Evolutionary conservation across 805 yeast genomes (phyloP), one percentile per base, ranked within the genome.

Genomic region (Saturnispora hagleri): DNA sequence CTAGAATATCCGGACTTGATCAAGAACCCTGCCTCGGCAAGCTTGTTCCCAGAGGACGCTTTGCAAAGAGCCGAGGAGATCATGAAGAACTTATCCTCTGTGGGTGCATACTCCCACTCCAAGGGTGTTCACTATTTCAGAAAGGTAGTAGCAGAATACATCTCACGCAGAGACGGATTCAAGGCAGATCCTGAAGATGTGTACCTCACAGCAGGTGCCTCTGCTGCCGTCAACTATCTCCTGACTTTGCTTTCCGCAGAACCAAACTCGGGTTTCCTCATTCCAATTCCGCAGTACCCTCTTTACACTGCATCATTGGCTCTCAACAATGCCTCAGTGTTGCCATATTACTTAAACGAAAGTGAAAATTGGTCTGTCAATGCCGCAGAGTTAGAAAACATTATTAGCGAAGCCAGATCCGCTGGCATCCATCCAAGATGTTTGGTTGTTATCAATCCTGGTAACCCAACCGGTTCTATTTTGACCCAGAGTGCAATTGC

Each of bases 271-370:
- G 95, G 95, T 77, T 86, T 73, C 63, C 70, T 95, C 69, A 89
- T 93, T 58, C 99, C 99, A 33, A 91, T 93, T 59, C 99, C 99
- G 13, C 99, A 93, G 71, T 93, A 93, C 66, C 99, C 99, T 3
- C 76, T 93, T 54, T 93, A 93, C 71, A 89, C 97, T 4, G 99
- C 99, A n/a, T 76, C 96, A 3, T 75, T 93, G 60, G 84, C 97
- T 3, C 73, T 95, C 62, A 86, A 86, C 63, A 80, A 86, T 60
- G 81, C 96, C 20, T 79, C 83, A 28, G 86, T 95, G 10, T 74
- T 93, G 46, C 95, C 96, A 17, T 93, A 93, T 70, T 88, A 79
- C 62, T 73, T 93, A 59, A 82, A 89, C 56, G 99, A 93, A 71
- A 69, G 75, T 36, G 73, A 81, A 35, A 77, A 81, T 58, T 93